Base-by-base conservation (phyloP, 805 yeast genomes). In the Metschnikowia cerradonensis region DNA sequence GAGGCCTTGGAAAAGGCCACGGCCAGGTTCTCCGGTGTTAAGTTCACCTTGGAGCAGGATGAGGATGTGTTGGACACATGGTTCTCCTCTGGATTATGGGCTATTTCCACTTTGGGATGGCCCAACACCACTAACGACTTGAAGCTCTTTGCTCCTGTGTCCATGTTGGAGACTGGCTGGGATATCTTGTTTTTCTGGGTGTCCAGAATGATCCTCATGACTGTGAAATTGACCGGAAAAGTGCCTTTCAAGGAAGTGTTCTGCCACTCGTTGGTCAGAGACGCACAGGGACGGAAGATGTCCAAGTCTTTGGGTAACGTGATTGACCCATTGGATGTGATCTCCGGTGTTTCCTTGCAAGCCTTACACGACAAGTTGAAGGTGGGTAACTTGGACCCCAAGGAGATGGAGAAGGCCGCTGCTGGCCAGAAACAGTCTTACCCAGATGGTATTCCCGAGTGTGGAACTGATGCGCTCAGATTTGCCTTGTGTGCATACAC, bases 181-280 rank as follows among this genome's bases (percentile, higher is more conserved):
- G 99, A 92, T 77, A 92, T 92, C 67, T 78, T 94, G 66, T 94
- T 94, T 82, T 94, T 94, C 86, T 94, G 99, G 99, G 98, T 94
- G 48, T 80, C 94, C 30, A 84, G 99, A 75, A 94, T 94, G 99
- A 86, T 92, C 57, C 79, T 92, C 75, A 76, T 94, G 65, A 94
- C 96, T 56, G 69, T 90, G 62, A 91, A 92, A 72, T 77, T 92
- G 69, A 89, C 96, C 23, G 97, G 97, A 47, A 74, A 83, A 52
- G 82, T 89, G 59, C 99, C 99, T 53, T 94, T 94, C 80, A 84
- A 81, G 60, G 98, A 94, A 72, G 98, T 94, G 15, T 94, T 90
- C 83, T 92, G 98, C 73, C 99, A 94, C 71, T 91, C 99, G 15
- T 84, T 94, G 69, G 97, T 94, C 40, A 90, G 99, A 75, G 99